These are phyloP conservation scores for Hordeum marinum DNA, from an alignment of 176 grass and related monocot genomes.

Conservation along the genomic window DNA sequence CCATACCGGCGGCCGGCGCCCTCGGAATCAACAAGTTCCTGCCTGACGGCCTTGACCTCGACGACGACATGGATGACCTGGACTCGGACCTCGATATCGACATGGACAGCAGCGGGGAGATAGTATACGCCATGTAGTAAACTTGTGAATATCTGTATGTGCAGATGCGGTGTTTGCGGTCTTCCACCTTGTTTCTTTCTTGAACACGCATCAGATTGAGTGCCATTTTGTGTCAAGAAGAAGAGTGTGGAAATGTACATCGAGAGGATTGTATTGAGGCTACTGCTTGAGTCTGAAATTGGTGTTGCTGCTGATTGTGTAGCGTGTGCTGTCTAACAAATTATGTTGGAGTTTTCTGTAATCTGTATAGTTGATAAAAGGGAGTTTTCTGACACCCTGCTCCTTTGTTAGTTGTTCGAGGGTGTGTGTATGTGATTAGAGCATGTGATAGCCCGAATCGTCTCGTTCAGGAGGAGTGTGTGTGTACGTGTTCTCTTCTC, in stretches of 20 bases:
- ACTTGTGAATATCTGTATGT: not conserved
- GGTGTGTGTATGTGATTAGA: too few species aligned
- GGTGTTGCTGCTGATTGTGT: not conserved
- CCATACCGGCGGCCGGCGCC: slow-evolving; percentile 33
- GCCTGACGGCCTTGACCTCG: slow-evolving; percentile 36
- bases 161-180: not conserved
- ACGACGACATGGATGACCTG: slow-evolving; percentile 55
- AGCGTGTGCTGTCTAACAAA: not conserved
- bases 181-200: slow-evolving; percentile 1
- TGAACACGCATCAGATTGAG: not conserved
- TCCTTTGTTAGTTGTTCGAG: too few species aligned
- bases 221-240: not conserved
- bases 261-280: too few species aligned
- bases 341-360: not conserved
- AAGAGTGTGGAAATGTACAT: not conserved
- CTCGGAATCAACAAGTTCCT: slow-evolving; percentile 40
- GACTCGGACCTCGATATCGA: slow-evolving; percentile 59
- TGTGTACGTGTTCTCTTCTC: too few species aligned
- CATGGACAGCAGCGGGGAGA: slow-evolving; percentile 57
- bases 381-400: too few species aligned
- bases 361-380: not conserved
- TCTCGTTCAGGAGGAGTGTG: too few species aligned
- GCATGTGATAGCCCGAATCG: too few species aligned
- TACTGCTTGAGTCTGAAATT: not conserved
- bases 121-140: slow-evolving; percentile 45